Evolutionary conservation across 2,329 filamentous ascomycete genomes (phyloP).

Genomic region (Hypocreales sp.): DNA sequence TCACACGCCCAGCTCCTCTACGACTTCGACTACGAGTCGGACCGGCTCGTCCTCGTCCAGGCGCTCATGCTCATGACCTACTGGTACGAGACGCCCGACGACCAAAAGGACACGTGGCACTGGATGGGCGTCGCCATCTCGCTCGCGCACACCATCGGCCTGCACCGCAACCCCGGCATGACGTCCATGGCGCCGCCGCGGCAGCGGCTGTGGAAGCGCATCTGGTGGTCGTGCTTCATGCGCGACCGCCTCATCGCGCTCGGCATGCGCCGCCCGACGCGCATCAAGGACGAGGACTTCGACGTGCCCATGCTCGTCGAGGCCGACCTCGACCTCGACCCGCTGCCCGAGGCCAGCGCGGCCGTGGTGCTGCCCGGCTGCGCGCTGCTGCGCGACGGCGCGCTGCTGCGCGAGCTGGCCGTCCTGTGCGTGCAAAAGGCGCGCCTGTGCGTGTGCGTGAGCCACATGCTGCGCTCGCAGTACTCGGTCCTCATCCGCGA

Average conservation of each 20-base stretch:
- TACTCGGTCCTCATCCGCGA: constrained; percentile 84
- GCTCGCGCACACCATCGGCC: constrained; percentile 79
- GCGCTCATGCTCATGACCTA: constrained; percentile 85
- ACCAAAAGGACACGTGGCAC: constrained; percentile 96
- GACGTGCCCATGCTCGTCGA: constrained; percentile 82
- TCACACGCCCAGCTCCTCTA: constrained; percentile 53
- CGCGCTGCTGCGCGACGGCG: constrained; percentile 51
- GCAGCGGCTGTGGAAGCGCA: constrained; percentile 80
- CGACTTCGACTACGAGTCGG: constrained; percentile 88
- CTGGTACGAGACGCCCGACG: constrained; percentile 94
- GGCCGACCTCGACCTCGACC: constrained; percentile 67
- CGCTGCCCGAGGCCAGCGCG: constrained; percentile 50
- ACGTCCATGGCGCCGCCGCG: constrained; percentile 60
- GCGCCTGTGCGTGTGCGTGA: constrained; percentile 78
- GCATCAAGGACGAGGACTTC: constrained; percentile 87
- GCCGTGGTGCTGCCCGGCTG: constrained; percentile 56
- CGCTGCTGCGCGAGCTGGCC: constrained; percentile 64
- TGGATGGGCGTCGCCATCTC: constrained; percentile 97
- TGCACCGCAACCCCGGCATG: constrained; percentile 70
- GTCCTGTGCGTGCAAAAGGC: constrained; percentile 86
- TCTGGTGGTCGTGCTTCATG: constrained; percentile 98
- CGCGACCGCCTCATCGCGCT: constrained; percentile 82
- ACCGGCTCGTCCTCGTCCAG: constrained; percentile 79
- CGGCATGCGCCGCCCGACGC: constrained; percentile 82
- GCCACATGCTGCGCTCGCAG: constrained; percentile 76